Evolutionary conservation across 192 early-diverging fungal genomes (phyloP), one percentile per base, ranked within the genome.

Genomic region (Mortierella claussenii): DNA sequence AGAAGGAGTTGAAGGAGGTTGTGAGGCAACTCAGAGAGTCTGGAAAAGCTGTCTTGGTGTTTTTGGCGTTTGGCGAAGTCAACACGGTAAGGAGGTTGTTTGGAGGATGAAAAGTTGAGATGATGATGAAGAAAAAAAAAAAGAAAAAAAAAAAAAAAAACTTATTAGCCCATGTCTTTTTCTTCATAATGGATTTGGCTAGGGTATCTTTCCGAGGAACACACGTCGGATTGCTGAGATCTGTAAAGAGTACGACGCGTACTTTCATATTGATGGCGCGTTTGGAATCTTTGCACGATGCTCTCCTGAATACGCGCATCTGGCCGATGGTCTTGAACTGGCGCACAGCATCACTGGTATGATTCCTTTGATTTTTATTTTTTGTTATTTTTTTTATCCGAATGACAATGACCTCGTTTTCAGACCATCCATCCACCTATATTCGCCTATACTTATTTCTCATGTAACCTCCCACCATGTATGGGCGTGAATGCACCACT

Each of bases 191-290:
- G n/a, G n/a, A n/a, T n/a, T n/a, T n/a, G n/a, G n/a, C n/a, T 52
- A 70, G 52, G 80, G 85, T 31, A 55, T 61, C 11, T 83, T 83
- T 45, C 55, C 81, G 18, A 58, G 37, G 11, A 49, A 84, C 48
- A 59, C 83, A 2, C 56, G 65, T 20, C 59, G 74, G 24, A 57
- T 89, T 30, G 69, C 81, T 10, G 78, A 65, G 21, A 61, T 84
- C 5, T 82, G 80, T 31, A 61, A 71, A 24, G 47, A 62, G 26
- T 69, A 86, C 28, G 61, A 74, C 24, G 81, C 69, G 10, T 89
- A 85, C 81, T 20, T 89, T 24, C 88, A 89, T 60, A 84, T 89
- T 27, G 88, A 89, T 58, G 88, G 80, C 0, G 88, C 88, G n/a
- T 88, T 88, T 80, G 87, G 87, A 20, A 64, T 85, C 23, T 88